These are phyloP conservation scores for Calonectria pseudoturangicola DNA, from an alignment of 2,329 filamentous ascomycete genomes.

Conservation along the genomic window DNA sequence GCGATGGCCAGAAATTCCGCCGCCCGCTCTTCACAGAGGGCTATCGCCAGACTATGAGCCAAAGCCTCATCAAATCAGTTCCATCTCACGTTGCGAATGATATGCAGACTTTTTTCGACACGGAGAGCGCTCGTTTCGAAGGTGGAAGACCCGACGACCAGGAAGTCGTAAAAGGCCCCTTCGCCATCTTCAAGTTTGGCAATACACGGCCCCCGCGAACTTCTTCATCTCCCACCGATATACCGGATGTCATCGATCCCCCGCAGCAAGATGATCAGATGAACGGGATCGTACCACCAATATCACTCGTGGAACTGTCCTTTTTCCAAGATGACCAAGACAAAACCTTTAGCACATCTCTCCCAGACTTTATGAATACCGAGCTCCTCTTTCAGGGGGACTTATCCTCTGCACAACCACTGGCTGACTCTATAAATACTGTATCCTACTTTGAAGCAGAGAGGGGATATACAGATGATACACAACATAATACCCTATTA, in stretches of 20 bases:
- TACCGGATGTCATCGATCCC: not conserved
- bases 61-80: not conserved
- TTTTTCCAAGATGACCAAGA: conserved; percentile 17
- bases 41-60: conserved; percentile 22
- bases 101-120: conserved; percentile 9
- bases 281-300: not conserved
- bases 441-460: not conserved
- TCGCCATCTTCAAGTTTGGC: conserved; percentile 1
- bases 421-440: not conserved
- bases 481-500: conserved; percentile 2
- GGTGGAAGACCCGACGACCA: not conserved
- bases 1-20: conserved; percentile 16
- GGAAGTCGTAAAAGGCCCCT: conserved; percentile 9
- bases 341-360: not conserved
- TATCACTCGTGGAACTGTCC: not conserved
- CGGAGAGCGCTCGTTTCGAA: conserved; percentile 5
- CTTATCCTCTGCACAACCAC: not conserved
- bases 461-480: not conserved
- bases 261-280: conserved; percentile 9
- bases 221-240: not conserved
- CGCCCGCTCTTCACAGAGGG: conserved; percentile 23
- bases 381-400: not conserved
- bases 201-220: not conserved
- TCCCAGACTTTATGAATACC: conserved; percentile 3
- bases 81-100: not conserved